Evolutionary conservation across 2,329 filamentous ascomycete species (phyloP).

Genomic region (Pseudogymnoascus sp.): DNA sequence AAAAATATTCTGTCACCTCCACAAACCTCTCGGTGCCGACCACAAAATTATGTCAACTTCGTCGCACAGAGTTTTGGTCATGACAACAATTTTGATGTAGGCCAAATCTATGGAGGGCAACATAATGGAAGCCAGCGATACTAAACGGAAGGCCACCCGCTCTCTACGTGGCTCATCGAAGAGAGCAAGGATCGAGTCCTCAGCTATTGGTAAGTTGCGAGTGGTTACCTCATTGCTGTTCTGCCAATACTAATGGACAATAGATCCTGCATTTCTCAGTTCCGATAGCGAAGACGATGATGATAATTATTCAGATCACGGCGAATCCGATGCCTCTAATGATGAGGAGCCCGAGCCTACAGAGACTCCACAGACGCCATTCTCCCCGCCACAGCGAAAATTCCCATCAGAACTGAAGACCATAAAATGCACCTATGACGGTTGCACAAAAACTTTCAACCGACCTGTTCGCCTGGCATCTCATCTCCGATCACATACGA

Average conservation of each 20-base stretch:
- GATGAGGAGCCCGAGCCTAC: slow-evolving; percentile 27
- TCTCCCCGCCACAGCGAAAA: slow-evolving; percentile 40
- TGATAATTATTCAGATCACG: slow-evolving; percentile 30
- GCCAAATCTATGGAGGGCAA: background rate
- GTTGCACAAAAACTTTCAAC: slow-evolving; percentile 79
- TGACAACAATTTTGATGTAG: background rate
- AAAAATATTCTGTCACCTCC: slow-evolving; percentile 8
- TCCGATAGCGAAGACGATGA: slow-evolving; percentile 42
- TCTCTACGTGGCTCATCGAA: slow-evolving; percentile 18
- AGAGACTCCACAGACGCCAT: slow-evolving; percentile 43
- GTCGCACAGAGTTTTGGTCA: background rate
- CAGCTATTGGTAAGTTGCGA: slow-evolving; percentile 7
- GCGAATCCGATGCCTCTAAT: slow-evolving; percentile 25
- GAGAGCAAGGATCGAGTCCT: slow-evolving; percentile 17
- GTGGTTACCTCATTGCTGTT: slow-evolving; percentile 1
- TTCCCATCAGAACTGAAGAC: slow-evolving; percentile 70
- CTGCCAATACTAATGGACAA: background rate
- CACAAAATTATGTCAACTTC: slow-evolving; percentile 9
- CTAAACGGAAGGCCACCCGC: slow-evolving; percentile 20
- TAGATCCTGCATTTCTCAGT: slow-evolving; percentile 6
- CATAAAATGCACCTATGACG: slow-evolving; percentile 65
- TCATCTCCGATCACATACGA: slow-evolving; percentile 78
- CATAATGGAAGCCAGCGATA: slow-evolving; percentile 20
- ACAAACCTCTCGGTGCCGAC: slow-evolving; percentile 8
- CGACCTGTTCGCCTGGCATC: slow-evolving; percentile 72